Base-by-base conservation (phyloP, 2,329 filamentous ascomycete species). In the Blumeria graminis region DNA sequence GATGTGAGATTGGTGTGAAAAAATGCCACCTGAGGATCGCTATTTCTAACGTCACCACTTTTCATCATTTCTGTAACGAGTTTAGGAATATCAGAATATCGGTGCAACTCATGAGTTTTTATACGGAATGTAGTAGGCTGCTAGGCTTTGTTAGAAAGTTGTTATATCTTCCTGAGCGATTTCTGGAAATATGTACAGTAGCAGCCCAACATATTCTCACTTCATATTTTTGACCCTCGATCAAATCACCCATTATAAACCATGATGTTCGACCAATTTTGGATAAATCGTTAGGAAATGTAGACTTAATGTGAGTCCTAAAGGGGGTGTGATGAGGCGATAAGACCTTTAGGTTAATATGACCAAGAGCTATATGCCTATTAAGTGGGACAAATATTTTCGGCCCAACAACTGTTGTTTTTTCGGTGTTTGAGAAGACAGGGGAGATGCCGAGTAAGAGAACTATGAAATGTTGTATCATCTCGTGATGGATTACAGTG, bases 161-260 rank as follows among this genome's bases (percentile, higher is more conserved):
- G 28, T 36, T 38, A 13, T 34, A 16, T 10, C 22, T 14, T 6
- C 13, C 22, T 4, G 9, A 14, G 45, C 5, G 33, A n/a, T 5
- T 1, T 38, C 9, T 16, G 3, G 14, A 45, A 3, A n/a, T 36
- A 75, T 84, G 69, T 75, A 94, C 90, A 59, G 83, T 92, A 43
- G 92, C 92, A 58, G 87, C 76, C 89, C 90, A 98, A 71, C 90
- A 96, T 58, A 95, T 75, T 56, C 92, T 81, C 53, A 94, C 76
- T 72, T 98, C 92, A 73, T 96, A 95, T 61, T 88, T 77, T 64
- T 83, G 82, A 10, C 79, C 78, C 38, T 78, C 75, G n/a, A 70
- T 73, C 56, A 98, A 73, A 36, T 74, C 71, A 57, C 84, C 76
- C 6, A 98, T 76, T 7, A 90, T 70, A 62, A 88, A 77, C 92